Percentiles rank a stretch among this genome's conserved stretches.
phyloP scores from a whole-genome alignment of 257 asterid species.

The Solanum paucissectum region DNA sequence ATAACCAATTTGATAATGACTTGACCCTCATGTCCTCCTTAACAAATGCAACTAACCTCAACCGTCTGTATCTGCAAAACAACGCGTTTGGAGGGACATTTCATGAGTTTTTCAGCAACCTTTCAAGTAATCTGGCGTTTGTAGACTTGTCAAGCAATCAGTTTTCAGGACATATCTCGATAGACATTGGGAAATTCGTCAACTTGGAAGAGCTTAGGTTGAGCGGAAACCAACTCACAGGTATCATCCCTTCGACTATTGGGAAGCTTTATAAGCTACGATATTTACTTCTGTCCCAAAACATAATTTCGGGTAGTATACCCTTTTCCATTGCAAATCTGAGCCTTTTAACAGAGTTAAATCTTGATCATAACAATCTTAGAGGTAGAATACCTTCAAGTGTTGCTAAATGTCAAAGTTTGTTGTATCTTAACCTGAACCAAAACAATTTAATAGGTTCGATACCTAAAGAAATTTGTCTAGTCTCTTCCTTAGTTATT shows the following conservation, averaged over 20 bases:
- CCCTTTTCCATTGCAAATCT: conserved; percentile 5
- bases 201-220: conserved; percentile 1
- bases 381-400: background rate
- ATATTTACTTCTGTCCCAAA: background rate
- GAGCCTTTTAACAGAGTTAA: background rate
- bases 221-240: background rate
- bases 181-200: background rate
- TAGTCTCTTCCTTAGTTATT: background rate
- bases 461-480: background rate
- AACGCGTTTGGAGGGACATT: conserved; percentile 1
- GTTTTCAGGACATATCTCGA: background rate
- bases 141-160: background rate
- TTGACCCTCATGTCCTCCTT: conserved; percentile 1
- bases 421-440: background rate
- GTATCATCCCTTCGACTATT: conserved; percentile 1
- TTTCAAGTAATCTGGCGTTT: background rate
- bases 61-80: background rate
- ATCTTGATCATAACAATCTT: conserved; percentile 2
- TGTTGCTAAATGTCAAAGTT: background rate
- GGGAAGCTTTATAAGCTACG: background rate
- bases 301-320: background rate
- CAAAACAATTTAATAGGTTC: background rate
- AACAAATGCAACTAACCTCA: background rate
- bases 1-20: conserved; percentile 8
- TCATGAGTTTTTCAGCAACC: conserved; percentile 2